Conservation (phyloP, 352 stramenopile genomes). For the Globisporangium orthogonon region DNA sequence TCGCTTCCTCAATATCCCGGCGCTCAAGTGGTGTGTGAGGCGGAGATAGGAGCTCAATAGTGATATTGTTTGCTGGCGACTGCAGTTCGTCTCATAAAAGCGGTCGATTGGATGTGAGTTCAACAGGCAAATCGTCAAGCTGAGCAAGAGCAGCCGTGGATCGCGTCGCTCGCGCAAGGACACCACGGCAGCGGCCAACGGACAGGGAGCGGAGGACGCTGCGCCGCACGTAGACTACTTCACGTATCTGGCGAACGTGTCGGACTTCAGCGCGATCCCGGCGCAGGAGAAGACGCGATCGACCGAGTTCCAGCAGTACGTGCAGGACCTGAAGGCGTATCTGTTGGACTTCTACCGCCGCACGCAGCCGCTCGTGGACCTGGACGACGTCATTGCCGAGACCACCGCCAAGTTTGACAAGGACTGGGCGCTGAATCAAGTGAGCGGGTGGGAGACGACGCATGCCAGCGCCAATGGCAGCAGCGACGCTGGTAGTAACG, state of each 20-base stretch:
- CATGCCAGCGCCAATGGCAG: neutral
- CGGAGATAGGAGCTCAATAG: no score
- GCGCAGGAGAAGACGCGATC: conserved; percentile 52
- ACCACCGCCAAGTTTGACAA: conserved; percentile 82
- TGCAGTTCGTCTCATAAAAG: neutral
- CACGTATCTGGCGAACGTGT: conserved; percentile 61
- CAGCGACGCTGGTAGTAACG: conserved; percentile 3
- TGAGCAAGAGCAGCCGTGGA: conserved; percentile 11
- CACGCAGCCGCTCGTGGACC: conserved; percentile 83
- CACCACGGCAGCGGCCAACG: conserved; percentile 9
- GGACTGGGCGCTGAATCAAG: conserved; percentile 55
- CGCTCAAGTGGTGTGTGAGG: conserved; percentile 36
- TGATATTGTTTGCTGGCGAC: neutral
- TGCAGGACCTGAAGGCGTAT: conserved; percentile 74
- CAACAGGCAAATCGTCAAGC: conserved; percentile 22
- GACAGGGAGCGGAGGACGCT: conserved; percentile 9
- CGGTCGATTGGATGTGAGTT: neutral
- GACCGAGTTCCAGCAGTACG: conserved; percentile 51
- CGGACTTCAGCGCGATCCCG: conserved; percentile 57
- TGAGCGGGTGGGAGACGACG: conserved; percentile 41
- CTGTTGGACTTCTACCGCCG: conserved; percentile 84
- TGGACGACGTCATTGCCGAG: conserved; percentile 82
- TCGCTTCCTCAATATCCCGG: conserved; percentile 69
- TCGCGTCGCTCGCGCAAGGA: conserved; percentile 14
- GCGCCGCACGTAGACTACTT: conserved; percentile 53